Base-by-base conservation (phyloP, 2,329 filamentous ascomycete species). In the Tolypocladium guangdongense region DNA sequence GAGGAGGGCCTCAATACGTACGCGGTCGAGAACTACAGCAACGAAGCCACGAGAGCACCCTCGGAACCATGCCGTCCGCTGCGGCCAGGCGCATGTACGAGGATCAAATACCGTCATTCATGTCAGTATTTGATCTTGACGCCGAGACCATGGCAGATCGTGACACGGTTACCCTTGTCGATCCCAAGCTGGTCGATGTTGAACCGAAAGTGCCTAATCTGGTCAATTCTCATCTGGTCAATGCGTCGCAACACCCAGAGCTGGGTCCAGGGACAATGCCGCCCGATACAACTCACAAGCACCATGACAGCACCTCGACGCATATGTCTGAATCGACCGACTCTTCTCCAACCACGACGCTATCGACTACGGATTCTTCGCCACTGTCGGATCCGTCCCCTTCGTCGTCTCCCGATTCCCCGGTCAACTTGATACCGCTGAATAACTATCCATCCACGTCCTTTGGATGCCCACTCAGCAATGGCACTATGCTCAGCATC, bases 271-370 rank as follows among this genome's bases (percentile, higher is more conserved):
- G 67, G 54, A 64, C 71, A 51, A 62, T 79, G 51, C 64, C 72
- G 35, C 63, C 72, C 4, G 76, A 79, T 60, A 65, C 73, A 56
- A 74, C 74, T 58, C 87, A 90, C 70, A 83, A 85, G 64, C 86
- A 88, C 66, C 79, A 83, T 66, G 81, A 88, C 65, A 90, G 86
- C 71, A 86, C 82, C n/a, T 91, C 86, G 8, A 89, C 87, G 3
- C 85, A 87, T 58, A 79, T 79, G 52, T 88, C 87, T 18, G 89
- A 88, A 58, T 97, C 93, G 1, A 88, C 88, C 43, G 91, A 96
- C 64, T 96, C 92, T 24, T 97, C 92, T 10, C 93, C 93, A 1
- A 97, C 92, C 8, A 96, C 91, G 4, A 96, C 92, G 2, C 81
- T 93, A 50, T 96, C 90, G 7, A 96, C 90, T 22, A 89, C 92